Base-by-base conservation (phyloP, 2,329 filamentous ascomycete genomes). In the Madurella mycetomatis region DNA sequence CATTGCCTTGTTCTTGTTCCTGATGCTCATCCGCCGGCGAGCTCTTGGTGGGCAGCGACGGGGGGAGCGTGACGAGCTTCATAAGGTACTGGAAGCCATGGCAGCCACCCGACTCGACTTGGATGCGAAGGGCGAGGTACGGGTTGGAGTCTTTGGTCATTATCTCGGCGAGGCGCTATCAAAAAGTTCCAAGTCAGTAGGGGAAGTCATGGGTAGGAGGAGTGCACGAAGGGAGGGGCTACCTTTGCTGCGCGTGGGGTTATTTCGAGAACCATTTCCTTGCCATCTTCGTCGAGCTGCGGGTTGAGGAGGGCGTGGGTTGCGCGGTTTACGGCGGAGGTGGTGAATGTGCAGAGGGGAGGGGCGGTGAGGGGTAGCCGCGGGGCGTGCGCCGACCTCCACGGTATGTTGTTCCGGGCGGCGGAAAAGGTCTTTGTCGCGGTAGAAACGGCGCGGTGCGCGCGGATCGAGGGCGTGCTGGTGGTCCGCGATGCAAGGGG, bases 11-110 rank as follows among this genome's bases (percentile, higher is more conserved):
- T 15, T 37, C 34, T 15, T 15, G 25, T 25, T 25, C 4, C 7
- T 7, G 25, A 25, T 25, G 25, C 7, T 25, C 25, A 25, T 25
- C 25, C 25, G 59, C 57, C 3, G 55, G 37, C 15, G 51, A 48
- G 1, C 60, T 34, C 2, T 61, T 57, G 31, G 60, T 44, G 1
- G 67, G 63, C 1, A 72, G 57, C 0, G 63, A 53, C 1, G 68
- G 55, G 0, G 83, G 83, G 1, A 86, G 72, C 0, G 81, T 83
- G 2, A 90, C 86, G 4, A 97, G 79, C 15, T 86, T 89, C 89
- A 99, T 96, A 45, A 95, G 76, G 68, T 99, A 99, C 70, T 99
- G 94, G 71, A 99, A 99, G 47, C 94, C 94, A 72, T 99, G 94
- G 70, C 94, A 99, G 53, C 94, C 94, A 60, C 94, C 94, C 53